Evolutionary conservation across 2,329 filamentous ascomycete genomes (phyloP), one percentile per base, ranked within the genome.

Genomic region (Trichoderma asperellum): DNA sequence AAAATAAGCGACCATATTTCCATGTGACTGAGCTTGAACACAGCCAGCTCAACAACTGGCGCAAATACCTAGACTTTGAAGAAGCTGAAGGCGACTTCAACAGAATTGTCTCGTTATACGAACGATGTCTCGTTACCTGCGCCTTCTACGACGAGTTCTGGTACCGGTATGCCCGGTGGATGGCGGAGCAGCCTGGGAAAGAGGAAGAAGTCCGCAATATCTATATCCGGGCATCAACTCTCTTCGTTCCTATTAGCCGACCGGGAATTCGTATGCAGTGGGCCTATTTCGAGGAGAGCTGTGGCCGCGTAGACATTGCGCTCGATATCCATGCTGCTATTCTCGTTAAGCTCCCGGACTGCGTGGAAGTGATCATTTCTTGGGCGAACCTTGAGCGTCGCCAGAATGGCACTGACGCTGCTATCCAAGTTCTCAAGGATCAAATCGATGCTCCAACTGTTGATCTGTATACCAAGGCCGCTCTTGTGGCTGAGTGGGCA

Each of bases 71-170:
- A 56, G 95, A 98, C 77, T 98, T 96, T 74, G 96, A 99, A 78
- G 96, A 99, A 81, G 82, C 86, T 0, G 91, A 97, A 79, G 93
- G 92, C 64, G 89, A 94, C 72, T 93, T 89, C 73, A 81, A 85
- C 16, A 88, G 96, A 70, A 91, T 87, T 57, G 87, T 92, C 6
- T 96, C 96, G 76, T 82, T 99, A 37, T 98, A 99, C 78, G 96
- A 99, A 83, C 90, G 96, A 63, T 98, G 94, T 75, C 81, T 99
- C 64, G 93, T 97, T 43, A 95, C 93, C 0, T 96, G 93, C 76
- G 95, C 96, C 18, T 91, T 96, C 73, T 97, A 99, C 77, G 95
- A 98, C 61, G 95, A 98, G 77, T 97, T 98, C 80, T 99, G 96
- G 96, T 89, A 97, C 75, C 91, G 96, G n/a, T 99, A 97, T 80